phyloP scores from a whole-genome alignment of 345 rosid genomes.

The Citrus cavaleriei region DNA sequence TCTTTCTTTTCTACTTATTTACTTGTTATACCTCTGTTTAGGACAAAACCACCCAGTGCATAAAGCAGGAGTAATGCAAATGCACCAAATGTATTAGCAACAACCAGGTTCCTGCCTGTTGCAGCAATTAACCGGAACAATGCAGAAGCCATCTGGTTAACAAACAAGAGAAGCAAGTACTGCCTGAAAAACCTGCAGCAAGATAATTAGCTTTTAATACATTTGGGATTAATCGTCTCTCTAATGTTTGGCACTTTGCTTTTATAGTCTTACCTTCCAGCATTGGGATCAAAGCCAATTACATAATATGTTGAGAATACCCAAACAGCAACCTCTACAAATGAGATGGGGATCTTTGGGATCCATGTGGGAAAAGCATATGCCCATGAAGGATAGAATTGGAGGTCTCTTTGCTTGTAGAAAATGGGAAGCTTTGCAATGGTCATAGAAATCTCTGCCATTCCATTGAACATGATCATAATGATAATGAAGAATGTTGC shows the following conservation, averaged over 20 bases:
- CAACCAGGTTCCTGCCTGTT: background rate
- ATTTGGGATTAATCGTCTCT: background rate
- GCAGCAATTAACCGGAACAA: background rate
- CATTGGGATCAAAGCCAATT: background rate
- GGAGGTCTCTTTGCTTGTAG: conserved; percentile 70
- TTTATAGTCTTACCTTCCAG: background rate
- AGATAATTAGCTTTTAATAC: no score
- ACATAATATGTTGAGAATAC: background rate
- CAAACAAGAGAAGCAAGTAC: background rate
- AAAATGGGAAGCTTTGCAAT: conserved; percentile 77
- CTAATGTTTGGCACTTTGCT: background rate
- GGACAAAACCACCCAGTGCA: background rate
- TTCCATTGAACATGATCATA: conserved; percentile 59
- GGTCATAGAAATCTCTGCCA: conserved; percentile 70
- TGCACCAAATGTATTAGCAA: background rate
- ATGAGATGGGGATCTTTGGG: background rate
- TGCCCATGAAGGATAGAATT: background rate
- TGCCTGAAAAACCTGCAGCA: background rate
- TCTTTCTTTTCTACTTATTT: no score
- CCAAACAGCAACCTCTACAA: background rate
- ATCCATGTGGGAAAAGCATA: background rate
- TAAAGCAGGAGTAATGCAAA: background rate
- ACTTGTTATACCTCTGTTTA: background rate
- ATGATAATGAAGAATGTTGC: conserved; percentile 53
- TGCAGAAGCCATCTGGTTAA: background rate